Percentiles rank a stretch among this genome's conserved stretches.
These are phyloP conservation scores for Syncephalastrum sp. DNA, from an alignment of 371 early-diverging fungal genomes.

Conservation along the genomic window DNA sequence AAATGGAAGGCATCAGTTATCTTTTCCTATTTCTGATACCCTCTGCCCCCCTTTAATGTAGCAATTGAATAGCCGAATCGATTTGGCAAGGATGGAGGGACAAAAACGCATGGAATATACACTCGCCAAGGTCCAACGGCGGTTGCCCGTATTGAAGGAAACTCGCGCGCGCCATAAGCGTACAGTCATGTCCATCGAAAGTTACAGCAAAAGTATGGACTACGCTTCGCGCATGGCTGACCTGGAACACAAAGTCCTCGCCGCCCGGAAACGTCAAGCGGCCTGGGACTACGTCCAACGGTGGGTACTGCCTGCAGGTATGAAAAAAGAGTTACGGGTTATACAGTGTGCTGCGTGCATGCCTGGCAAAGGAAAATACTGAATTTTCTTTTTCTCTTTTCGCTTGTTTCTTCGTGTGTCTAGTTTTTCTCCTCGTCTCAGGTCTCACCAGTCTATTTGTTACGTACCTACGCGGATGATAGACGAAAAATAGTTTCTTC, in stretches of 20 bases:
- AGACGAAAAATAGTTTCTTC: too few relatives aligned
- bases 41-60: conserved; percentile 2
- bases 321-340: not conserved
- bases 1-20: conserved; percentile 26
- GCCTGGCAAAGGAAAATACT: too few relatives aligned
- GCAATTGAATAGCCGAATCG: conserved; percentile 10
- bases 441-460: too few relatives aligned
- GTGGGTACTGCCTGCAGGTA: conserved; percentile 15
- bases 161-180: conserved; percentile 13
- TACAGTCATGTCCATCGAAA: conserved; percentile 13
- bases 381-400: too few relatives aligned
- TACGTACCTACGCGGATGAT: too few relatives aligned
- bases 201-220: conserved; percentile 13
- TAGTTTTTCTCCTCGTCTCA: too few relatives aligned
- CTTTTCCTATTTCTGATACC: conserved; percentile 38
- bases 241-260: conserved; percentile 9
- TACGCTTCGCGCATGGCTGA: conserved; percentile 8
- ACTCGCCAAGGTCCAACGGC: conserved; percentile 8
- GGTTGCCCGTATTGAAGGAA: conserved; percentile 9
- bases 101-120: conserved; percentile 9
- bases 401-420: too few relatives aligned
- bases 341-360: too few relatives aligned
- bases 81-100: conserved; percentile 8
- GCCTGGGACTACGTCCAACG: conserved; percentile 10
- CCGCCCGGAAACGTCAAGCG: conserved; percentile 12